phyloP scores from a whole-genome alignment of 176 grass and related monocot species.

The Elymus sibiricus region DNA sequence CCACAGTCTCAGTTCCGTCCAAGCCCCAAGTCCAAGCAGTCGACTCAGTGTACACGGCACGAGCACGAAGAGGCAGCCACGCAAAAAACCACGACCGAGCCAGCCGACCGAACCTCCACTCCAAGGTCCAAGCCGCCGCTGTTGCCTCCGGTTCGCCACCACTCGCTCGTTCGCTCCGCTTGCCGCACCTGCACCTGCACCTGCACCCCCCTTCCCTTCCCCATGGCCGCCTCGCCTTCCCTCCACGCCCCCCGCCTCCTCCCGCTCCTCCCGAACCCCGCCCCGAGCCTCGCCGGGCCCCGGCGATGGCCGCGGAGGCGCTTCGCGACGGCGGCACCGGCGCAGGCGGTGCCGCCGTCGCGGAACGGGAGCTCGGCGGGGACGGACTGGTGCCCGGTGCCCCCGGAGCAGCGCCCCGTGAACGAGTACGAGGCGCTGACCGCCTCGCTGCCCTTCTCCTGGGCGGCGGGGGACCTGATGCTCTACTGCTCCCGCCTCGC shows the following conservation, averaged over 20 bases:
- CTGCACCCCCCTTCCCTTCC: background rate
- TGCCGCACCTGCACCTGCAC: background rate
- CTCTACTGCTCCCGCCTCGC: constrained; percentile 72
- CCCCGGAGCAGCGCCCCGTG: constrained; percentile 76
- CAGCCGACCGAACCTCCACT: background rate
- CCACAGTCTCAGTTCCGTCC: background rate
- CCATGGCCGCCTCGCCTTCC: constrained; percentile 49
- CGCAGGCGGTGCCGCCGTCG: constrained; percentile 37
- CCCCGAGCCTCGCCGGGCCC: background rate
- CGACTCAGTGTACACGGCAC: background rate
- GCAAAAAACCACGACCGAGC: constrained; percentile 15
- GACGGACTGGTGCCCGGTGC: constrained; percentile 93
- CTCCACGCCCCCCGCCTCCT: constrained; percentile 29
- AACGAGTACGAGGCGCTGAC: constrained; percentile 91
- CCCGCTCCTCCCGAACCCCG: background rate
- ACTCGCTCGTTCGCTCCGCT: background rate
- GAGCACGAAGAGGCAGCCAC: constrained; percentile 1
- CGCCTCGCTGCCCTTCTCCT: constrained; percentile 73
- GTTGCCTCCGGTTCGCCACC: constrained; percentile 34
- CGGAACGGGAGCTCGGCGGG: constrained; percentile 87
- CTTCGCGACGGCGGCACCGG: background rate
- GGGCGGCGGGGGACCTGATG: constrained; percentile 58
- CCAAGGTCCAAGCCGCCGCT: background rate
- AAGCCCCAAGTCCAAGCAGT: constrained; percentile 8
- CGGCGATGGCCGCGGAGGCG: background rate